phyloP scores from a whole-genome alignment of 768 basidiomycete genomes.

The Mycena kentingensis region DNA sequence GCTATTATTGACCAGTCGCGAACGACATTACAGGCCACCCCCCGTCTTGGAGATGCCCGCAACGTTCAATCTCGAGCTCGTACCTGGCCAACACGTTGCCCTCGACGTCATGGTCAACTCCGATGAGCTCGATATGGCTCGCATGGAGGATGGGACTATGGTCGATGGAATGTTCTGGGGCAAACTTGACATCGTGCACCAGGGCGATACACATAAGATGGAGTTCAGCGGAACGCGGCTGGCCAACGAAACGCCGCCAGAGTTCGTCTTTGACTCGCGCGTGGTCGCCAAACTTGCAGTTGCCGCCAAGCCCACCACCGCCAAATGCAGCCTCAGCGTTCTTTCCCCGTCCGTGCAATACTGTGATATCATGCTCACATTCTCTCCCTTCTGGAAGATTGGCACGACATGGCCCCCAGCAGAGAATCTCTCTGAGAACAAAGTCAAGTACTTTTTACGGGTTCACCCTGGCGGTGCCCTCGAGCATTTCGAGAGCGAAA shows the following conservation, averaged over 20 bases:
- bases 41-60: slow-evolving; percentile 88
- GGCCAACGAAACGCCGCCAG: slow-evolving; percentile 59
- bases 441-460: slow-evolving; percentile 80
- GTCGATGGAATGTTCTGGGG: slow-evolving; percentile 90
- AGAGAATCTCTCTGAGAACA: slow-evolving; percentile 65
- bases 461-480: slow-evolving; percentile 84
- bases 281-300: slow-evolving; percentile 76
- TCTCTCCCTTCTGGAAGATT: slow-evolving; percentile 75
- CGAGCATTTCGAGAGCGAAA: slow-evolving; percentile 84
- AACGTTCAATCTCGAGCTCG: slow-evolving; percentile 78
- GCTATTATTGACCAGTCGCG: slow-evolving; percentile 18
- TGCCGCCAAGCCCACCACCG: slow-evolving; percentile 71
- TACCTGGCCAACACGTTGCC: slow-evolving; percentile 76
- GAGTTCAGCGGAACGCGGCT: slow-evolving; percentile 83
- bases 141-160: slow-evolving; percentile 85
- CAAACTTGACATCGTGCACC: slow-evolving; percentile 80
- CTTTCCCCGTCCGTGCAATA: slow-evolving; percentile 74
- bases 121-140: slow-evolving; percentile 86
- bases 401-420: slow-evolving; percentile 79
- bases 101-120: slow-evolving; percentile 80
- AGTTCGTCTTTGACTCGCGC: slow-evolving; percentile 74
- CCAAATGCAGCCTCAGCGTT: slow-evolving; percentile 76
- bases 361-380: slow-evolving; percentile 74
- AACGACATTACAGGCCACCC: slow-evolving; percentile 43
- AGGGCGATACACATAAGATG: slow-evolving; percentile 74